Base-by-base conservation (phyloP, 768 basidiomycete genomes). In the Rhodotorula diobovata region DNA sequence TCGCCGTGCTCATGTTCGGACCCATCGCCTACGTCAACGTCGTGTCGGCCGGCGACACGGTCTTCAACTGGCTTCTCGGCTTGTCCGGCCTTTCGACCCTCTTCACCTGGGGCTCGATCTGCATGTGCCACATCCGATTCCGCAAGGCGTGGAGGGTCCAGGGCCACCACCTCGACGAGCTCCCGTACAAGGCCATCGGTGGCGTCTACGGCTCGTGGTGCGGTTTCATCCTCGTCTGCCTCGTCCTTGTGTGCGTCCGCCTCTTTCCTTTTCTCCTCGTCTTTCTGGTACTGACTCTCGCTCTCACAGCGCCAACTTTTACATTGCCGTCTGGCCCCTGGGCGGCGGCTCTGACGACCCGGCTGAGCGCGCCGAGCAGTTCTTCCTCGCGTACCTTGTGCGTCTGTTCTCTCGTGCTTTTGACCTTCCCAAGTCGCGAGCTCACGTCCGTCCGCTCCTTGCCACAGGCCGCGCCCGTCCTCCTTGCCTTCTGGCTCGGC, bases 41-140 rank as follows among this genome's bases (percentile, higher is more conserved):
- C 67, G 81, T 84, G 0, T 84, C 79, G 67, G 78, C 87, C 54
- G 84, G 86, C 0, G 87, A 86, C 79, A 76, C 86, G 53, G 85
- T 86, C 11, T 85, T 85, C 11, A 84, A 87, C 70, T 87, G 86
- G 86, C 84, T 85, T 57, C 20, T 66, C 34, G 46, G 87, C 73
- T 80, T 88, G 62, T 86, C 86, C 15, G 87, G 88, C 53, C 86
- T 89, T 56, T 87, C 86, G 2, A 86, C 87, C 4, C 81, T 89
- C 60, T 83, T 89, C 68, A 86, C 87, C 53, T 89, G 88, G 88
- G 84, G 56, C n/a, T 30, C 35, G 46, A 78, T 78, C 68, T 73
- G 73, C 63, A 32, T 77, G 48, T 76, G 72, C 43, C 75, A 76
- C 70, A 73, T 78, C 51, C 73, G 77, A 32, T 78, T 78, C 76